Percentiles rank a stretch among this genome's conserved stretches.
Conservation (phyloP, 768 basidiomycete species). For the Rhodotorula taiwanensis region DNA sequence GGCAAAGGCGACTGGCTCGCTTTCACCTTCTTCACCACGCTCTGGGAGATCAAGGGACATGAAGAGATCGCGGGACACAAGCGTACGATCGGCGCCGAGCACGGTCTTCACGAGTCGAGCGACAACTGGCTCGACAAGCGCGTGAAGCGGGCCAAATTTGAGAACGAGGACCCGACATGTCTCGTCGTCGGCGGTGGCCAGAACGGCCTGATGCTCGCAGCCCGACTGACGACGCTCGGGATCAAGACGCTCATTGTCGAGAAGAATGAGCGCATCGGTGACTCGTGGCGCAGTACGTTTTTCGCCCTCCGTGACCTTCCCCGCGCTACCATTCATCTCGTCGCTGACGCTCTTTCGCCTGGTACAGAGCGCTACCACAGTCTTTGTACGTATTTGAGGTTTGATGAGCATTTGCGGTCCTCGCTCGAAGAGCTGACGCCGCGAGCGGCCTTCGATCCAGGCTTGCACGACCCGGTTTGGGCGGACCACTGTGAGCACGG, state of each 20-base stretch:
- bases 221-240: conserved; percentile 58
- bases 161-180: conserved; percentile 53
- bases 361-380: neutral
- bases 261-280: conserved; percentile 49
- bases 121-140: conserved; percentile 53
- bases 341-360: too few species aligned
- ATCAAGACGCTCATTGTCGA: conserved; percentile 59
- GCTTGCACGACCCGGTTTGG: conserved; percentile 24
- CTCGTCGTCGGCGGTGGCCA: conserved; percentile 51
- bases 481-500: conserved; percentile 52
- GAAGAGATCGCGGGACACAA: conserved; percentile 28
- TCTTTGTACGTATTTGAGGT: neutral
- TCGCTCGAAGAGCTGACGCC: too few species aligned
- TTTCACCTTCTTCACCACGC: conserved; percentile 38
- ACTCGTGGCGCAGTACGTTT: conserved; percentile 42
- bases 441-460: too few species aligned
- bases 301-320: conserved; percentile 37
- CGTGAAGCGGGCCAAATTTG: conserved; percentile 49
- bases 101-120: conserved; percentile 29
- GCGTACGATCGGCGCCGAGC: conserved; percentile 39
- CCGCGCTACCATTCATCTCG: neutral
- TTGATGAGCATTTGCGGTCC: too few species aligned
- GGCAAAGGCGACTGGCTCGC: conserved; percentile 33
- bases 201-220: conserved; percentile 58
- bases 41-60: conserved; percentile 40